Percentiles rank a stretch among this genome's conserved stretches.
phyloP scores from a whole-genome alignment of 2,329 filamentous ascomycete species.

The Ceratocystiopsis brevicomis region DNA sequence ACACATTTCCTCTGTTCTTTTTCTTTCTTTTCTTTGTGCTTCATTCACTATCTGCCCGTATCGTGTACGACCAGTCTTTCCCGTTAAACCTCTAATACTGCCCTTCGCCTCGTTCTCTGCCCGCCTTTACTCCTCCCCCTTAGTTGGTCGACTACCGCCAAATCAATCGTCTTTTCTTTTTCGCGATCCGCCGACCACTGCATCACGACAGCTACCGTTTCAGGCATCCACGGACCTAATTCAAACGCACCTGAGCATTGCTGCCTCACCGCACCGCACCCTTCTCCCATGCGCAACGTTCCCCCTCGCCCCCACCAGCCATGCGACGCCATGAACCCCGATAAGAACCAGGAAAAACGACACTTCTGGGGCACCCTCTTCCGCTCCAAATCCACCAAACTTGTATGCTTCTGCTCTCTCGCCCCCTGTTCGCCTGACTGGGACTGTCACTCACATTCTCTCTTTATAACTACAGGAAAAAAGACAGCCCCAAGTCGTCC shows the following conservation, averaged over 20 bases:
- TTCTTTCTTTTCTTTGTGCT: neutral
- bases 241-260: too few species aligned
- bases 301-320: neutral
- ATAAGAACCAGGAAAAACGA: slow-evolving; percentile 23
- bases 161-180: neutral
- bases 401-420: slow-evolving; percentile 13
- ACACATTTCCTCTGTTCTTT: neutral
- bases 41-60: too few species aligned
- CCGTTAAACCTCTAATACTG: too few species aligned
- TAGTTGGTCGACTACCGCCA: neutral
- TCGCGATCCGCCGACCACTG: neutral
- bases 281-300: too few species aligned
- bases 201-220: neutral
- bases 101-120: too few species aligned
- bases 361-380: slow-evolving; percentile 29
- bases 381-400: slow-evolving; percentile 20
- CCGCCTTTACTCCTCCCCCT: neutral
- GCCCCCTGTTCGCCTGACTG: too few species aligned
- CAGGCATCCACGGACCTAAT: too few species aligned
- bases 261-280: too few species aligned
- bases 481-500: too few species aligned
- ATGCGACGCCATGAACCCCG: slow-evolving; percentile 7
- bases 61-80: too few species aligned
- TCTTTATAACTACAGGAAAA: too few species aligned
- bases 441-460: too few species aligned